Percentiles rank a stretch among this genome's conserved stretches.
Conservation (phyloP, 2,329 filamentous ascomycete species). For the Beauveria caledonica region DNA sequence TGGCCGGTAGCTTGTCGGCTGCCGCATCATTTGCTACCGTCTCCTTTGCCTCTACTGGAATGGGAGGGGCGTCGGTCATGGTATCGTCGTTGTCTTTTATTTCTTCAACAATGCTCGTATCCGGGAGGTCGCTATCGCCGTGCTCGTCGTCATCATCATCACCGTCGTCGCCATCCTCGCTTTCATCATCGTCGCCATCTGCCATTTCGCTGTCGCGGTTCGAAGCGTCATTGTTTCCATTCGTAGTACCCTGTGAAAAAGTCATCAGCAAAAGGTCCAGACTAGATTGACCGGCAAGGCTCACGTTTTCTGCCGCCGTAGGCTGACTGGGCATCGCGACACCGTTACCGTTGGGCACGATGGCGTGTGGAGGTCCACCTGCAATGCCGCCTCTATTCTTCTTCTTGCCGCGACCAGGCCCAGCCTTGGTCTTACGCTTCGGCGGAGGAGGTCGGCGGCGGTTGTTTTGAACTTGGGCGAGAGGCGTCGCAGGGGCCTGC, state of each 20-base stretch:
- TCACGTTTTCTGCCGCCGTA: conserved; percentile 24
- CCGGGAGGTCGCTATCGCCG: conserved; percentile 15
- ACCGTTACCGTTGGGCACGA: conserved; percentile 25
- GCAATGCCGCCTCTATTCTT: conserved; percentile 53
- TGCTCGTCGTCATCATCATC: conserved; percentile 34
- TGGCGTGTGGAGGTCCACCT: conserved; percentile 4
- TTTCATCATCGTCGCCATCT: conserved; percentile 41
- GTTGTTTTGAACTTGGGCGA: conserved; percentile 43
- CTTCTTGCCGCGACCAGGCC: conserved; percentile 69
- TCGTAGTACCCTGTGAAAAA: conserved; percentile 29
- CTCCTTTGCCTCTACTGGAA: conserved; percentile 17
- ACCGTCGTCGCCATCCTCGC: conserved; percentile 38
- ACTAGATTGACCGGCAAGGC: background rate
- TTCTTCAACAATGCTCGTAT: conserved; percentile 9
- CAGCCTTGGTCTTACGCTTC: conserved; percentile 69
- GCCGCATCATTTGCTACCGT: conserved; percentile 30
- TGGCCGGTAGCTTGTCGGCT: conserved; percentile 19
- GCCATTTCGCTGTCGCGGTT: conserved; percentile 45
- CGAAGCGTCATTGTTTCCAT: conserved; percentile 35
- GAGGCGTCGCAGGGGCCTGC: conserved; percentile 42
- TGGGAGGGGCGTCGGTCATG: conserved; percentile 14
- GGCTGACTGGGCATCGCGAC: conserved; percentile 4
- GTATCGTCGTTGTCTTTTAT: conserved; percentile 11
- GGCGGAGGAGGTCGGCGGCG: conserved; percentile 64
- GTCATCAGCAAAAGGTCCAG: conserved; percentile 16